Evolutionary conservation across 83 land plant species (phyloP).

Genomic region (Diphasiastrum complanatum): DNA sequence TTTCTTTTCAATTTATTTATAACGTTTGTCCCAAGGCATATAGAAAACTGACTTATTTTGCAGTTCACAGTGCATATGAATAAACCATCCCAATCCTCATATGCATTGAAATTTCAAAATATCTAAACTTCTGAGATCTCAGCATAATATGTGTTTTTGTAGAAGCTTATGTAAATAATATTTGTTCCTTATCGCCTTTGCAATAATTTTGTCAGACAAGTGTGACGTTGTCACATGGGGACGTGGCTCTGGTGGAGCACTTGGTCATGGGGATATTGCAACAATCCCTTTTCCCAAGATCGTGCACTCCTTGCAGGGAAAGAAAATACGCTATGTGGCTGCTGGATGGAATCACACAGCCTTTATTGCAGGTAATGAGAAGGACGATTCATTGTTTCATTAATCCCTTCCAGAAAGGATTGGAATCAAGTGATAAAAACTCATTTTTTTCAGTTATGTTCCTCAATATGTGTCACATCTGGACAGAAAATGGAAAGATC

Average conservation of each 20-base stretch:
- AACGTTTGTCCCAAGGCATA: no score
- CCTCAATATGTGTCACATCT: neutral
- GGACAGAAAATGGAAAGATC: slow-evolving; percentile 30
- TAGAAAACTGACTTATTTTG: no score
- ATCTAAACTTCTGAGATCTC: no score
- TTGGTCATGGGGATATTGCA: slow-evolving; percentile 63
- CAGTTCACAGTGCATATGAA: no score
- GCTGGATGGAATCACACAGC: slow-evolving; percentile 97
- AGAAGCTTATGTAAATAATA: neutral
- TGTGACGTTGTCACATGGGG: slow-evolving; percentile 72
- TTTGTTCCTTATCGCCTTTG: neutral
- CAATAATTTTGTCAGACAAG: slow-evolving; percentile 32
- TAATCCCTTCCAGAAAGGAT: neutral
- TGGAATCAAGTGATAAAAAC: neutral
- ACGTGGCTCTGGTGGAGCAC: slow-evolving; percentile 62
- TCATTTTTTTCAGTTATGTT: neutral
- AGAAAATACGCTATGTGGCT: slow-evolving; percentile 40
- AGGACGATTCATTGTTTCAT: neutral
- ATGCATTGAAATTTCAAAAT: no score
- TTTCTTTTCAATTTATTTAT: no score
- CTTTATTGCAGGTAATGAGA: slow-evolving; percentile 70
- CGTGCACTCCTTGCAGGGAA: slow-evolving; percentile 30
- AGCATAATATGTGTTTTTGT: no score
- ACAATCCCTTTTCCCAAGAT: slow-evolving; percentile 38
- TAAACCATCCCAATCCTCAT: no score